phyloP scores from a whole-genome alignment of 139 green algal species.

The Zygnema cylindricum region DNA sequence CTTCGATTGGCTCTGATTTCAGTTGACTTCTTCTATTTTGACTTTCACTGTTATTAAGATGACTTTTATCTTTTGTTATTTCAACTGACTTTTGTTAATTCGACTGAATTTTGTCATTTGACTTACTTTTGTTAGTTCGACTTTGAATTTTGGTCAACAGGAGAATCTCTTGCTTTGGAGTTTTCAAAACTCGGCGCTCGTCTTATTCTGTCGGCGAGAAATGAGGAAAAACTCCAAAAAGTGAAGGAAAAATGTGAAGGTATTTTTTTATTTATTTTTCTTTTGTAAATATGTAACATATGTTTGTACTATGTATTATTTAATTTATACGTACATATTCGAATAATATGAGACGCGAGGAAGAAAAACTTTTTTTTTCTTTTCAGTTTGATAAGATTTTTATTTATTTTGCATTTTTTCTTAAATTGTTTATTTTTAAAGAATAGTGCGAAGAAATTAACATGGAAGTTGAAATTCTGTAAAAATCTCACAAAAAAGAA shows the following conservation, averaged over 20 bases:
- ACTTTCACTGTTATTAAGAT: too few species aligned
- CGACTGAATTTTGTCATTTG: background rate
- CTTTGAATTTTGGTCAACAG: background rate
- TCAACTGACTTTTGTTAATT: background rate
- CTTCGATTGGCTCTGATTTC: background rate
- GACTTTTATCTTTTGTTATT: background rate
- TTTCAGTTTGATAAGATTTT: too few species aligned
- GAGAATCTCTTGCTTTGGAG: background rate
- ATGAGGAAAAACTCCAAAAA: conserved; percentile 21
- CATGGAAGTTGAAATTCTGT: too few species aligned
- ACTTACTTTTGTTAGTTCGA: background rate
- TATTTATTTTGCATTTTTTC: too few species aligned
- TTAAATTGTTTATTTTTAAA: too few species aligned
- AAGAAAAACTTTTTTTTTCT: too few species aligned
- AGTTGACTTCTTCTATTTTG: too few species aligned
- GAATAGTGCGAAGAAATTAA: too few species aligned
- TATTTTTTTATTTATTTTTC: background rate
- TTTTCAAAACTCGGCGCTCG: conserved; percentile 29
- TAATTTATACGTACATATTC: too few species aligned
- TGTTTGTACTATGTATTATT: too few species aligned
- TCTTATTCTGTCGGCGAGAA: conserved; percentile 25
- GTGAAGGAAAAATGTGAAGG: background rate
- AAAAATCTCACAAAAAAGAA: too few species aligned
- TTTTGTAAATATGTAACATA: background rate
- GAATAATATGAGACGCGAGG: too few species aligned